These are phyloP conservation scores for Saccharomyces hybrid DNA, from an alignment of 1,139 yeast species.

Conservation along the genomic window DNA sequence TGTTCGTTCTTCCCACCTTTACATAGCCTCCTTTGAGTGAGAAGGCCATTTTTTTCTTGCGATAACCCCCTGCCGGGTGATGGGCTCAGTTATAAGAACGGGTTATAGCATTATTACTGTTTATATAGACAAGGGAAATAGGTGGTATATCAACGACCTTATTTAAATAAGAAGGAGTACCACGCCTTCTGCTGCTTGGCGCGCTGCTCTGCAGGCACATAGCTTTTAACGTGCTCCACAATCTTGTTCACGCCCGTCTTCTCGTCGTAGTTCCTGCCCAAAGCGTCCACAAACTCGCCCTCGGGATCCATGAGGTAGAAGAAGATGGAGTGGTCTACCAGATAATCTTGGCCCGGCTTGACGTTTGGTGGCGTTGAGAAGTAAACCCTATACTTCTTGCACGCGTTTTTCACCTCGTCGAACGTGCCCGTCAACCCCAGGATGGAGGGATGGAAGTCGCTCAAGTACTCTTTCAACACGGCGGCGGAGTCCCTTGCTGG, in stretches of 20 bases:
- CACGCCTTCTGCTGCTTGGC: slow-evolving; percentile 50
- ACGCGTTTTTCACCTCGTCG: slow-evolving; percentile 72
- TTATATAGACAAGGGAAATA: neutral
- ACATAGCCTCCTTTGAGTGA: neutral
- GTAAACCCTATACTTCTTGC: slow-evolving; percentile 88
- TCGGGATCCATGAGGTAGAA: slow-evolving; percentile 98
- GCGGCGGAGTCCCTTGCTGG: slow-evolving; percentile 93
- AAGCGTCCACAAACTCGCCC: slow-evolving; percentile 87
- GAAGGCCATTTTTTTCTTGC: neutral
- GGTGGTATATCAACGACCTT: neutral
- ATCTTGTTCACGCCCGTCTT: slow-evolving; percentile 72
- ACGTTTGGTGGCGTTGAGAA: slow-evolving; percentile 93
- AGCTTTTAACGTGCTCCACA: slow-evolving; percentile 66
- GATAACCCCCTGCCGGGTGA: neutral
- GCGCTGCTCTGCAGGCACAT: slow-evolving; percentile 58
- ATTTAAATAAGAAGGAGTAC: slow-evolving; percentile 45
- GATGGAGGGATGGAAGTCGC: slow-evolving; percentile 84
- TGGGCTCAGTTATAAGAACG: neutral
- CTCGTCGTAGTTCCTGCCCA: slow-evolving; percentile 86
- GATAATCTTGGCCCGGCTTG: slow-evolving; percentile 90
- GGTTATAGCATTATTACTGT: neutral
- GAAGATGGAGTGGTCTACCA: slow-evolving; percentile 95
- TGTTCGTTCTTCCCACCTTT: neutral
- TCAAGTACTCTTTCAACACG: slow-evolving; percentile 67
- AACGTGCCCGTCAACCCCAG: slow-evolving; percentile 89